Evolutionary conservation across 2,329 filamentous ascomycete genomes (phyloP).

Genomic region (Ophiostoma perfectum): DNA sequence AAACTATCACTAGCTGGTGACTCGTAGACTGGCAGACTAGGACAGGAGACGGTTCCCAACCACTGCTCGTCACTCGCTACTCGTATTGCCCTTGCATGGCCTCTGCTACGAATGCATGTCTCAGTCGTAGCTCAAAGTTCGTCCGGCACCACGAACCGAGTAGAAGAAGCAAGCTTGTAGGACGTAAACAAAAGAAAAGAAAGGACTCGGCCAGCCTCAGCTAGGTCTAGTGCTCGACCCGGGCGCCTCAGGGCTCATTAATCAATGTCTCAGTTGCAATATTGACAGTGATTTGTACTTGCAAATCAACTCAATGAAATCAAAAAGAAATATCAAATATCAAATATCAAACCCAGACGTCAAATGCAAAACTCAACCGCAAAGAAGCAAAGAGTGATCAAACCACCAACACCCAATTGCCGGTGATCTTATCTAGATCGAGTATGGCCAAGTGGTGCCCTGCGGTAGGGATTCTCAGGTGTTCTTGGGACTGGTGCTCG

Average conservation of each 20-base stretch:
- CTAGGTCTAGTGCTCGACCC: too few species aligned
- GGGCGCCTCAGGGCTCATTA: too few species aligned
- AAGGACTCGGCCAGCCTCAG: background rate
- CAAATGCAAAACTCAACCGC: background rate
- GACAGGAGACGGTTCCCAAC: background rate
- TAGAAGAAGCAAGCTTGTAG: background rate
- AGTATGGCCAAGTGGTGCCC: background rate
- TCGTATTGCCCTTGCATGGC: background rate
- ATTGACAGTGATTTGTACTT: too few species aligned
- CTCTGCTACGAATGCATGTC: slow-evolving; percentile 2
- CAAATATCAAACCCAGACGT: background rate
- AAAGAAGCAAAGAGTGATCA: too few species aligned
- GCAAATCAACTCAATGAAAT: too few species aligned
- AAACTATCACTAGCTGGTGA: background rate
- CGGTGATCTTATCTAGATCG: background rate
- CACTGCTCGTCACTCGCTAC: background rate
- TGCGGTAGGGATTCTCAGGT: background rate
- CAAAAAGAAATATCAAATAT: background rate
- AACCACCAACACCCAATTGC: background rate
- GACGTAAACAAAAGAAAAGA: background rate
- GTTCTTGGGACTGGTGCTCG: background rate
- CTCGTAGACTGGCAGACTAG: too few species aligned
- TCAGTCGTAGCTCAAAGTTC: background rate
- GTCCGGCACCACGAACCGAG: background rate
- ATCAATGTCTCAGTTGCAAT: too few species aligned